Base-by-base conservation (phyloP, 768 basidiomycete species). In the Tephrocybe sp. region DNA sequence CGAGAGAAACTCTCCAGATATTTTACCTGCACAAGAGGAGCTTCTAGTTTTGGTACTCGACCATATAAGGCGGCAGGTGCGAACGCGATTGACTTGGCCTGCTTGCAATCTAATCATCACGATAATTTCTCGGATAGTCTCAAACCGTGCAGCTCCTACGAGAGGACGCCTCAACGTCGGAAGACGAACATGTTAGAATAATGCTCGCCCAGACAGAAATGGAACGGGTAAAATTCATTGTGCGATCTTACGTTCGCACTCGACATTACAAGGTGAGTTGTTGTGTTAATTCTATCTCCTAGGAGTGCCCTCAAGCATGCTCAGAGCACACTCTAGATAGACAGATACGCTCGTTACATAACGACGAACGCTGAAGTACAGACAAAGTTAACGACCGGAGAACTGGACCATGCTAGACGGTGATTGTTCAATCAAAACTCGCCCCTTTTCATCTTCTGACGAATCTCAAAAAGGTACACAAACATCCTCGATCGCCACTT, bases 191-290 rank as follows among this genome's bases (percentile, higher is more conserved):
- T 61, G 89, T 94, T 54, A 77, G 92, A 58, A 90, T 96, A 28
- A 87, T 93, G 76, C 85, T 98, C 47, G 94, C 91, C 0, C 92
- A 95, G 69, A 95, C 92, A 0, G 94, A 98, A 68, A 83, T 96
- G 58, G 94, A 98, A 65, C 83, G 95, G 36, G 90, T 93, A 60
- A 95, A 93, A 68, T 98, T 93, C 63, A 81, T 96, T 49, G 83
- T 97, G 21, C 73, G 94, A 51, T 91, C 92, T 1, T 98, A 96
- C 65, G 79, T 96, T 4, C 80, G 95, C 20, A 91, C 89, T 24
- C 76, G 94, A 53, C 67, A 96, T 45, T 85, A 79, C 75, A 98
- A 98, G 81, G 94, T 89, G 55, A 38, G 73, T 61, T 30, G 47
- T 1, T 34, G 25, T 48, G 12, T 44, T 24, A 11, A 48, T 21